phyloP scores from a whole-genome alignment of 2,329 filamentous ascomycete genomes.

The Basipetospora sp. region DNA sequence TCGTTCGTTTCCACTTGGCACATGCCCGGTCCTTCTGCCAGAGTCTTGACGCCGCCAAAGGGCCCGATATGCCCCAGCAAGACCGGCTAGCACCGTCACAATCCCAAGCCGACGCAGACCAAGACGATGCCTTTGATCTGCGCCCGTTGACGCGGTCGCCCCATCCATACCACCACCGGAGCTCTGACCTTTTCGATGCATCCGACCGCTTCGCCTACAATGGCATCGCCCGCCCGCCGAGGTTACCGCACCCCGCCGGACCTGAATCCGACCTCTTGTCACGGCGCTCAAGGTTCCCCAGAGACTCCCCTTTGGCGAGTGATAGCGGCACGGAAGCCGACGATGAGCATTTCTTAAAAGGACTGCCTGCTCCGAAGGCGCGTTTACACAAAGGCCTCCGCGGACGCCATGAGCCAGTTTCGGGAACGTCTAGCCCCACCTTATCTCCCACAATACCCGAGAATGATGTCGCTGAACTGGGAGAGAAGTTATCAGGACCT shows the following conservation, averaged over 20 bases:
- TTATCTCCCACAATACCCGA: conserved; percentile 33
- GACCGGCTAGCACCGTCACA: background rate
- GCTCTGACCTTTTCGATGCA: conserved; percentile 38
- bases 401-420: conserved; percentile 39
- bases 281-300: conserved; percentile 14
- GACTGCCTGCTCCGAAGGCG: conserved; percentile 63
- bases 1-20: background rate
- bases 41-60: background rate
- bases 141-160: conserved; percentile 46
- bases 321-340: conserved; percentile 92
- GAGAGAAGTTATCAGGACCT: conserved; percentile 10
- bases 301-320: conserved; percentile 49
- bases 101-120: conserved; percentile 14
- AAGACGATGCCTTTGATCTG: conserved; percentile 24
- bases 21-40: background rate
- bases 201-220: conserved; percentile 19
- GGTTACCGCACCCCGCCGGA: background rate
- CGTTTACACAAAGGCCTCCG: conserved; percentile 65
- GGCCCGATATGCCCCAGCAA: conserved; percentile 5
- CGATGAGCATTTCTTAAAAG: conserved; percentile 78
- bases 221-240: background rate
- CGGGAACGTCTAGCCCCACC: conserved; percentile 40
- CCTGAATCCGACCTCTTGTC: background rate
- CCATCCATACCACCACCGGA: conserved; percentile 51
- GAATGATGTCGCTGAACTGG: conserved; percentile 20